Base-by-base conservation (phyloP, 768 basidiomycete species). In the Suillus cothurnatus region DNA sequence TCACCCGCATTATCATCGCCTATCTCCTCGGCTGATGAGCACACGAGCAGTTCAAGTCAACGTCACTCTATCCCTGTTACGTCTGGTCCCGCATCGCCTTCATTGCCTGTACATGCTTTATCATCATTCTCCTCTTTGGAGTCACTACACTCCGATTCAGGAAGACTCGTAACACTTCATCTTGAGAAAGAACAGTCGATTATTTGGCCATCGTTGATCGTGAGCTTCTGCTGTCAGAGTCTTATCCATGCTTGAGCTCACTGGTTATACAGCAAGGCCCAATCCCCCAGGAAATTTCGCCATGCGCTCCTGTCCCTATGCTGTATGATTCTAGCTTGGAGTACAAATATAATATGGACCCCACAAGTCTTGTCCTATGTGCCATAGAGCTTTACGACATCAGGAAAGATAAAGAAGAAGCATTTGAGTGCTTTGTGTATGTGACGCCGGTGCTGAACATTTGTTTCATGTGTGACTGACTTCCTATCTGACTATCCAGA, bases 51-150 rank as follows among this genome's bases (percentile, higher is more conserved):
- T 4, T 39, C 71, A 23, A 75, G 65, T 19, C 73, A 57, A 31
- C 66, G 57, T 12, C 62, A 62, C 56, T 62, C 61, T 11, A 68
- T 76, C 23, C 74, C 74, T 57, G 71, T 79, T 32, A 76, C 76
- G 61, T 89, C 87, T 2, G 85, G 87, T 50, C 84, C 84, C 34
- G 82, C 80, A 34, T 88, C 87, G 12, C 87, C 89, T 6, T 85
- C 85, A 28, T 81, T 81, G 67, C 81, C 82, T 36, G 78, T 84
- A 43, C 81, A 80, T 68, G 86, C 74, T 71, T 86, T 74, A 3
- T 92, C 92, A n/a, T 92, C 91, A 0, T 87, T 86, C 72, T 92
- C 92, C 19, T 93, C 92, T 4, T 78, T 94, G 61, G 92, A 93
- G 67, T 92, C 91, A 6, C 72, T 90, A 39, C 86, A 87, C 61